These are phyloP conservation scores for Protea cynaroides DNA, from an alignment of 164 flowering plant genomes.

Conservation along the genomic window DNA sequence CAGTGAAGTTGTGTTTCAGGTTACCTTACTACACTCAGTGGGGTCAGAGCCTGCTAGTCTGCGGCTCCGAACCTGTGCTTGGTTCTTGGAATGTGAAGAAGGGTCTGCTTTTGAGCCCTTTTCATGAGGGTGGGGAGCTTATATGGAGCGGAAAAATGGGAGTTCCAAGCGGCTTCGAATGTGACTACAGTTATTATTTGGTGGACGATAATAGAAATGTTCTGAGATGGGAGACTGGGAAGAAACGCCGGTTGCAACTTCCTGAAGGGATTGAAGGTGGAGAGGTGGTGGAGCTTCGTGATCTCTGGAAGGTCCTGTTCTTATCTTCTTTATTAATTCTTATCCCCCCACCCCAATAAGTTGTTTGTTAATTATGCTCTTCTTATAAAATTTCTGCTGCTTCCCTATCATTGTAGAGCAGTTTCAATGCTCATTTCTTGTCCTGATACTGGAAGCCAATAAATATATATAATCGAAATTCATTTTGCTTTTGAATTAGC, in stretches of 20 bases:
- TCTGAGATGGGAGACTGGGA: slow-evolving; percentile 79
- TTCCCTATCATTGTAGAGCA: neutral
- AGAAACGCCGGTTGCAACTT: slow-evolving; percentile 45
- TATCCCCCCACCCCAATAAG: neutral
- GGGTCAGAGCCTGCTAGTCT: slow-evolving; percentile 80
- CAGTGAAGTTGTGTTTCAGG: slow-evolving; percentile 58
- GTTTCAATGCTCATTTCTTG: neutral
- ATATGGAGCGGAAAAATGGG: slow-evolving; percentile 64
- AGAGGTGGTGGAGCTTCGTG: slow-evolving; percentile 56
- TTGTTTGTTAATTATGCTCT: neutral
- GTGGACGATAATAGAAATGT: slow-evolving; percentile 66
- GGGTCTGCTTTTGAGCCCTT: slow-evolving; percentile 61
- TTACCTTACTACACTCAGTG: slow-evolving; percentile 83
- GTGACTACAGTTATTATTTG: slow-evolving; percentile 80
- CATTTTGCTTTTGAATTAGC: neutral
- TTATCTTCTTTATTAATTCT: neutral
- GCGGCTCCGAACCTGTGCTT: slow-evolving; percentile 73
- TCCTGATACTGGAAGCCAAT: neutral
- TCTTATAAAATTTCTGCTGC: neutral
- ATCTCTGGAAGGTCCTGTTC: slow-evolving; percentile 84
- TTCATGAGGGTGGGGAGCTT: slow-evolving; percentile 61
- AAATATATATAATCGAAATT: neutral
- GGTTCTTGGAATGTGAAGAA: slow-evolving; percentile 90
- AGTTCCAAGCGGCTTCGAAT: slow-evolving; percentile 46
- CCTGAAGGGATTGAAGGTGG: slow-evolving; percentile 53